A percentile compares a stretch with the other conserved stretches of the same genome.
These are phyloP conservation scores for Colletotrichum liriopes DNA, from an alignment of 2,329 filamentous ascomycete genomes.

Conservation along the genomic window DNA sequence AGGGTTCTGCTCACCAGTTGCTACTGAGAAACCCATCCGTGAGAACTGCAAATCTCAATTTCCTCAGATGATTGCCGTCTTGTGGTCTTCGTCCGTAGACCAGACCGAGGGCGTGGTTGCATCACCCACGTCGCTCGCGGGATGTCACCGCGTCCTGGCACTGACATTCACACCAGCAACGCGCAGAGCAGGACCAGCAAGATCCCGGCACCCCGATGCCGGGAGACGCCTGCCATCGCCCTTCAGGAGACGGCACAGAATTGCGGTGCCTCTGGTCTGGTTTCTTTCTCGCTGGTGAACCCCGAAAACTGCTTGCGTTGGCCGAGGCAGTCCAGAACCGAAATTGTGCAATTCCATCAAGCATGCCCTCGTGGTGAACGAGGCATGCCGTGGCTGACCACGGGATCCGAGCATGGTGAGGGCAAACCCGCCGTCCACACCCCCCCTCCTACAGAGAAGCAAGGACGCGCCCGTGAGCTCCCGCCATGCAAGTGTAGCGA, in stretches of 20 bases:
- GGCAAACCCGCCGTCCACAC: no score
- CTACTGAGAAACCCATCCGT: neutral
- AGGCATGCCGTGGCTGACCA: no score
- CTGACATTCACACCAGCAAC: neutral
- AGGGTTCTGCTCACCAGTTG: no score
- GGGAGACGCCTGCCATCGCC: constrained; percentile 7
- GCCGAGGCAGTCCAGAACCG: neutral
- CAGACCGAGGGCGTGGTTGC: neutral
- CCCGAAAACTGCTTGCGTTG: neutral
- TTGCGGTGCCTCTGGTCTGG: neutral
- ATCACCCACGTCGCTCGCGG: neutral
- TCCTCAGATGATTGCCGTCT: neutral
- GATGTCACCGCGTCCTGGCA: constrained; percentile 14
- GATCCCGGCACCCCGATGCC: neutral
- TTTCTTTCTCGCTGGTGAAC: neutral
- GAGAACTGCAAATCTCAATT: neutral
- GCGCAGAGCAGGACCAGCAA: neutral
- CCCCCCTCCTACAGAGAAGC: no score
- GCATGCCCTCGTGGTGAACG: no score
- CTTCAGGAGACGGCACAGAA: neutral
- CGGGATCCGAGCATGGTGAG: no score
- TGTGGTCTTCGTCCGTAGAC: neutral
- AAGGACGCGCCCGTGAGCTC: no score
- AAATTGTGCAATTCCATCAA: no score
- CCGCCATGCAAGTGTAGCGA: no score